Percentiles rank a stretch among this genome's conserved stretches.
These are phyloP conservation scores for Alternaria consortialis DNA, from an alignment of 2,329 filamentous ascomycete genomes.

Conservation along the genomic window DNA sequence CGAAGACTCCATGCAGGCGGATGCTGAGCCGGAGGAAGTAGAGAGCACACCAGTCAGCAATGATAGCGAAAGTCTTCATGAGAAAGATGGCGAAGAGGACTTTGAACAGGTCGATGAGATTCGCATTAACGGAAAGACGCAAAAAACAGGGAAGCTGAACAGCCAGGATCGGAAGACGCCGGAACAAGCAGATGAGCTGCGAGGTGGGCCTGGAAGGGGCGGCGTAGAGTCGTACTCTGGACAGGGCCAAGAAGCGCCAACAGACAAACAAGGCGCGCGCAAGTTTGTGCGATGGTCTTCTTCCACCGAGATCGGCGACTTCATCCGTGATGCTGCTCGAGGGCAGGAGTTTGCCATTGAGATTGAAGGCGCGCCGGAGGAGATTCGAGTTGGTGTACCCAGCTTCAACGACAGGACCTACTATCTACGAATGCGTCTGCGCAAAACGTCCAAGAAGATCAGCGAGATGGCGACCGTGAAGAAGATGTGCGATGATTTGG, in stretches of 20 bases:
- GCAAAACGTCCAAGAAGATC: constrained; percentile 75
- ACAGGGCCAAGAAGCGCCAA: constrained; percentile 67
- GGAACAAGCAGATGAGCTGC: constrained; percentile 48
- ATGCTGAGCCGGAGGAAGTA: constrained; percentile 47
- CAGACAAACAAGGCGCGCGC: constrained; percentile 56
- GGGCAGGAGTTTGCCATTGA: constrained; percentile 85
- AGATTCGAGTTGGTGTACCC: constrained; percentile 82
- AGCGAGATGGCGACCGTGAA: constrained; percentile 77
- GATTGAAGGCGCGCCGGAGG: constrained; percentile 73
- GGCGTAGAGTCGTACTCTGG: constrained; percentile 77
- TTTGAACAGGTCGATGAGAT: constrained; percentile 59
- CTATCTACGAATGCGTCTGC: constrained; percentile 79
- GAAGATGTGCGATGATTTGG: constrained; percentile 79
- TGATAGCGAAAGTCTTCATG: constrained; percentile 33
- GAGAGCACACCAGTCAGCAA: constrained; percentile 37
- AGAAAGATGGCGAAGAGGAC: constrained; percentile 50
- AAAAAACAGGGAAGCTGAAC: constrained; percentile 56
- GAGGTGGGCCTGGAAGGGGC: constrained; percentile 62
- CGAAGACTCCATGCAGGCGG: constrained; percentile 74
- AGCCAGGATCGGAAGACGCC: constrained; percentile 37
- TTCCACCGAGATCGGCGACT: constrained; percentile 91
- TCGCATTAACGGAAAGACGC: constrained; percentile 60
- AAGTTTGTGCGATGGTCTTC: constrained; percentile 88
- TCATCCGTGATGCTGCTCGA: constrained; percentile 87
- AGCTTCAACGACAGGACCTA: constrained; percentile 91